Conservation (phyloP, 202 grass and related monocot genomes). For the Setaria italica region DNA sequence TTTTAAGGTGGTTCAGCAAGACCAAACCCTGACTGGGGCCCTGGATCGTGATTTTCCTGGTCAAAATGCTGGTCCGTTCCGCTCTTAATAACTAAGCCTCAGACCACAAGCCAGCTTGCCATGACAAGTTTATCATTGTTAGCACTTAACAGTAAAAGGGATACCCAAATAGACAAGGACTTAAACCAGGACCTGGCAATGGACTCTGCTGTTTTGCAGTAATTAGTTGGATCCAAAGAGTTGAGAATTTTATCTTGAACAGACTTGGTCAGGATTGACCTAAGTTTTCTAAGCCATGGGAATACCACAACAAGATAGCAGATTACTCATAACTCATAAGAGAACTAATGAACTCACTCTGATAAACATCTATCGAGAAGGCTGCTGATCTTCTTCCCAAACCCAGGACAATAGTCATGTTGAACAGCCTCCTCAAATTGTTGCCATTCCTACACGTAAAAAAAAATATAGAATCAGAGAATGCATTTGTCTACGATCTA, state of each 20-base stretch:
- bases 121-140: not conserved
- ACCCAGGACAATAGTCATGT: slow-evolving; percentile 74
- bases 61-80: not conserved
- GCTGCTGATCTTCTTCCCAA: slow-evolving; percentile 79
- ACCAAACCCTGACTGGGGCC: too few species aligned
- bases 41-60: not conserved
- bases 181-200: not conserved
- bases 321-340: slow-evolving; percentile 2
- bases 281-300: not conserved
- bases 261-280: slow-evolving; percentile 13
- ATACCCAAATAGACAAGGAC: not conserved
- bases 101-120: not conserved
- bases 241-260: not conserved
- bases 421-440: slow-evolving; percentile 86
- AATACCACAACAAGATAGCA: slow-evolving; percentile 23
- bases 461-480: slow-evolving; percentile 35
- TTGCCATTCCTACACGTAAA: slow-evolving; percentile 76
- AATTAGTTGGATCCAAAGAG: slow-evolving; percentile 4
- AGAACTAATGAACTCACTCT: slow-evolving; percentile 64
- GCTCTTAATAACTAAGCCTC: not conserved
- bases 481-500: slow-evolving; percentile 1
- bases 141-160: not conserved
- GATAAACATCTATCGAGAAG: slow-evolving; percentile 92
- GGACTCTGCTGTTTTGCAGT: not conserved
- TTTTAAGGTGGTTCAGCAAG: too few species aligned